phyloP scores from a whole-genome alignment of 1,139 yeast genomes.

The Geotrichum bryndzae region DNA sequence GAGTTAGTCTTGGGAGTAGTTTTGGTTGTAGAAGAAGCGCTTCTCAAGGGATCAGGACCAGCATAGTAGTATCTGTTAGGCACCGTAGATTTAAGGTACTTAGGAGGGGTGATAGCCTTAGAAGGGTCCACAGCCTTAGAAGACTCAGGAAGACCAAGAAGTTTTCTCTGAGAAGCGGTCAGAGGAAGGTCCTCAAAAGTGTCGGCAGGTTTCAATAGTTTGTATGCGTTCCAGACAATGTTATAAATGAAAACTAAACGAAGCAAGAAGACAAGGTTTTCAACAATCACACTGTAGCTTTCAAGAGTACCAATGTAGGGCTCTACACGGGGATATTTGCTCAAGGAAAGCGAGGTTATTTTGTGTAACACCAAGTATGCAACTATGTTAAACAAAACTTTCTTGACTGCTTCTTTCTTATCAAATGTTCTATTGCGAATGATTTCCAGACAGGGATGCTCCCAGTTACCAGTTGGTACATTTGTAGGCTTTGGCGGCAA shows the following conservation, averaged over 20 bases:
- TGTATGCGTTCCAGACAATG: conserved; percentile 34
- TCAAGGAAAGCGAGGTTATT: not conserved
- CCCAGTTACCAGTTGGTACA: conserved; percentile 29
- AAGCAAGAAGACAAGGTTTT: not conserved
- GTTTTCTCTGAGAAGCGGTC: conserved; percentile 39
- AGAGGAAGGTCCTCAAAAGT: conserved; percentile 40
- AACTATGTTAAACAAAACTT: conserved; percentile 34
- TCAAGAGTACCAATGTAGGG: not conserved
- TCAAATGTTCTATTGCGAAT: conserved; percentile 25
- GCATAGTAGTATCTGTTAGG: conserved; percentile 25
- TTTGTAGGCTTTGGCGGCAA: conserved; percentile 10
- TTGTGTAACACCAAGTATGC: conserved; percentile 14
- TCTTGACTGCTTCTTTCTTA: conserved; percentile 38
- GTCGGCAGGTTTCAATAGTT: conserved; percentile 36
- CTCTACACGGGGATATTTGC: not conserved
- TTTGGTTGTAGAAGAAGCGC: not conserved
- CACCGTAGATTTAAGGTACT: conserved; percentile 28
- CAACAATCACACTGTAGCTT: not conserved
- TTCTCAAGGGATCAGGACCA: not conserved
- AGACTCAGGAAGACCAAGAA: conserved; percentile 39
- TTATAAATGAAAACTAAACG: conserved; percentile 35
- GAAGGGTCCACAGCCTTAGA: conserved; percentile 17
- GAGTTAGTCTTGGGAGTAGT: not conserved
- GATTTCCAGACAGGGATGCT: conserved; percentile 25
- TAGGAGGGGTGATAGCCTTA: conserved; percentile 27